A percentile compares a stretch with the other conserved stretches of the same genome.
Evolutionary conservation across 805 yeast genomes (phyloP).

Genomic region (Kazachstania taianensis): DNA sequence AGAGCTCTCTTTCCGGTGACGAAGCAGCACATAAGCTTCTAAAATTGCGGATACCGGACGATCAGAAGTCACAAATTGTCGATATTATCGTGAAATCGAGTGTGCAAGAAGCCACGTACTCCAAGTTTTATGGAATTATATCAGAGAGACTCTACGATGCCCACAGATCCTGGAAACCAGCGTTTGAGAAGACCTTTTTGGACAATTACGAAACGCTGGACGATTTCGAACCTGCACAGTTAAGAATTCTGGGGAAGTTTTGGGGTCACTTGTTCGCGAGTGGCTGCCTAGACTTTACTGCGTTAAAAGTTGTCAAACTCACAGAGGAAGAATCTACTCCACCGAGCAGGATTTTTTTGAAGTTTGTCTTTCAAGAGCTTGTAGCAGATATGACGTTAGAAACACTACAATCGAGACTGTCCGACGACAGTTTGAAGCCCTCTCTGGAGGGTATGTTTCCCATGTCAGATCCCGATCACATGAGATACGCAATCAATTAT

Average conservation of each 20-base stretch:
- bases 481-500: constrained; percentile 75
- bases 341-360: constrained; percentile 68
- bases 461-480: constrained; percentile 36
- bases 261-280: constrained; percentile 78
- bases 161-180: constrained; percentile 45
- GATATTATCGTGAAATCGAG: constrained; percentile 75
- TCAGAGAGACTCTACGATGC: constrained; percentile 53
- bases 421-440: constrained; percentile 42
- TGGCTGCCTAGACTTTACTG: constrained; percentile 57
- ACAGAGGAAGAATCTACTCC: constrained; percentile 71
- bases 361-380: constrained; percentile 70
- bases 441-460: constrained; percentile 59
- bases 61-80: constrained; percentile 43
- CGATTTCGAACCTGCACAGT: constrained; percentile 57
- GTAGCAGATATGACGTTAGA: constrained; percentile 63
- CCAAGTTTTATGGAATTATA: constrained; percentile 73
- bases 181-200: constrained; percentile 44
- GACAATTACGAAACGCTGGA: constrained; percentile 50
- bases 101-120: constrained; percentile 76
- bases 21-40: constrained; percentile 86
- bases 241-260: constrained; percentile 71
- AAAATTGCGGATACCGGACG: constrained; percentile 35
- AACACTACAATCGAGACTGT: constrained; percentile 39
- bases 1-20: constrained; percentile 84
- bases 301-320: constrained; percentile 44